Evolutionary conservation across 768 basidiomycete genomes (phyloP).

Genomic region (Calocybe indica): DNA sequence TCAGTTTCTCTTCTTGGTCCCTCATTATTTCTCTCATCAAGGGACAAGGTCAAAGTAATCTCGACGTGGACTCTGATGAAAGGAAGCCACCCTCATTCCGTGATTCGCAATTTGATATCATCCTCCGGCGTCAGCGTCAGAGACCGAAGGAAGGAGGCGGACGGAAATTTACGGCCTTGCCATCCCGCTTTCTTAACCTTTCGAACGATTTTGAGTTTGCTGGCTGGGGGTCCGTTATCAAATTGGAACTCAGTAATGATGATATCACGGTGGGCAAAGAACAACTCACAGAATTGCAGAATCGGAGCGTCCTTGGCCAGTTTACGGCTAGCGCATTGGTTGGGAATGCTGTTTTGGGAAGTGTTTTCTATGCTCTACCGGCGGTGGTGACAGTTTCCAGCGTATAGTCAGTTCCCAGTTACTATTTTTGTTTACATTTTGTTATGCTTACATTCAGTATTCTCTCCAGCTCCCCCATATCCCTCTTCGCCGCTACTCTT

Average conservation of each 20-base stretch:
- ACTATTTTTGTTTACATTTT: not conserved
- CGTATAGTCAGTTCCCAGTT: conserved; percentile 45
- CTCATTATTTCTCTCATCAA: not conserved
- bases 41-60: not conserved
- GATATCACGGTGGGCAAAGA: conserved; percentile 31
- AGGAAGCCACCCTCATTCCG: conserved; percentile 34
- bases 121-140: conserved; percentile 54
- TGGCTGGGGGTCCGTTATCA: conserved; percentile 56
- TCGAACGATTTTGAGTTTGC: conserved; percentile 66
- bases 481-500: conserved; percentile 55
- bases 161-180: conserved; percentile 31
- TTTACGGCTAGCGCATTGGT: conserved; percentile 62
- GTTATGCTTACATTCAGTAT: not conserved
- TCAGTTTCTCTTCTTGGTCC: not conserved
- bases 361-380: conserved; percentile 67
- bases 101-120: conserved; percentile 46
- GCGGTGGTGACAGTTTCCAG: conserved; percentile 54
- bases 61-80: not conserved
- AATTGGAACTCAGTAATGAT: conserved; percentile 37
- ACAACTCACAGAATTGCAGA: conserved; percentile 20
- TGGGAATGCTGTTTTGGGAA: conserved; percentile 62
- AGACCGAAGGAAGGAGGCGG: conserved; percentile 40
- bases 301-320: conserved; percentile 47
- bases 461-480: conserved; percentile 54
- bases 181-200: conserved; percentile 59